phyloP scores from a whole-genome alignment of 352 stramenopile species.

The Pythium dissimile region DNA sequence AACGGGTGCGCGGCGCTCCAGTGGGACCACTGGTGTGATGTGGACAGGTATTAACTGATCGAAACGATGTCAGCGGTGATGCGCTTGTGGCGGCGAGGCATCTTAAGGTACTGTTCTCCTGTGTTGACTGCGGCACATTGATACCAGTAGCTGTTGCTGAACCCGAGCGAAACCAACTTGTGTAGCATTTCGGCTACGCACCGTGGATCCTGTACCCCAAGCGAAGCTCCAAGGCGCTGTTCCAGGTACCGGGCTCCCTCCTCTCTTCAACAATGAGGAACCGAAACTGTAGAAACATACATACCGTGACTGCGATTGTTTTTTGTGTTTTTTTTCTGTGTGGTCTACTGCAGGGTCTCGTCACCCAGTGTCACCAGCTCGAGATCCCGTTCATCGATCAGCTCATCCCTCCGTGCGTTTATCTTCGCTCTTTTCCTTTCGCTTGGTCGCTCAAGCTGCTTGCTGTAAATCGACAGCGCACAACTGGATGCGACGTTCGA shows the following conservation, averaged over 20 bases:
- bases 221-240: constrained; percentile 67
- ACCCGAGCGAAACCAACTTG: neutral
- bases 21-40: neutral
- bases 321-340: neutral
- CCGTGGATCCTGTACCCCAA: constrained; percentile 96
- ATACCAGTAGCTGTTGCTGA: neutral
- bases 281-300: too few relatives aligned
- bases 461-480: constrained; percentile 22
- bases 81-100: constrained; percentile 97
- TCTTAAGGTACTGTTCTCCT: constrained; percentile 65
- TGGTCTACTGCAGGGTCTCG: constrained; percentile 37
- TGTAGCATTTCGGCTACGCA: constrained; percentile 94
- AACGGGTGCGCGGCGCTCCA: constrained; percentile 82
- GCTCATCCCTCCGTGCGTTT: constrained; percentile 39
- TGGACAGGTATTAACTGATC: too few relatives aligned
- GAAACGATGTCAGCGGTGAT: constrained; percentile 92
- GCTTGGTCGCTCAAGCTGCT: neutral
- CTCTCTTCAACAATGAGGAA: too few relatives aligned
- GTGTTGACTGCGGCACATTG: neutral
- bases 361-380: constrained; percentile 72
- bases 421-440: neutral
- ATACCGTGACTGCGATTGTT: too few relatives aligned
- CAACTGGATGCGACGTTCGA: constrained; percentile 67
- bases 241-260: too few relatives aligned
- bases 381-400: constrained; percentile 76